Conservation (phyloP, 2,329 filamentous ascomycete genomes). For the Cyphellophora europaea region DNA sequence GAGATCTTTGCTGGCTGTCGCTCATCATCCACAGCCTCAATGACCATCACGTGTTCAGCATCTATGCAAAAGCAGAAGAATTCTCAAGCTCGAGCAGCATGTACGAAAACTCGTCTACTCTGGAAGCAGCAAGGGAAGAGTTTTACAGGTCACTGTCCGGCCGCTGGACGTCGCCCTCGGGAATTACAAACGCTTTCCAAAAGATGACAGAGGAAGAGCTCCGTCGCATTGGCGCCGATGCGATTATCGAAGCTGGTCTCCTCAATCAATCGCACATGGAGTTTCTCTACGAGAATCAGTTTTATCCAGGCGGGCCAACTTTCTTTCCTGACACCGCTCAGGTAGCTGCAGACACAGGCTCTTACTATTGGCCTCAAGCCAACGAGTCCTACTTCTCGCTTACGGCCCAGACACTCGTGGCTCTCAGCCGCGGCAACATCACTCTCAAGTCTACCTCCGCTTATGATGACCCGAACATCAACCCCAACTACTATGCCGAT, state of each 20-base stretch:
- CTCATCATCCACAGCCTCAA: conserved; percentile 14
- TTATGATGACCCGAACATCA: conserved; percentile 10
- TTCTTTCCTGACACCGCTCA: not conserved
- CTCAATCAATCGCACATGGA: conserved; percentile 20
- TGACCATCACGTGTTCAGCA: conserved; percentile 20
- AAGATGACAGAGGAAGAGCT: conserved; percentile 15
- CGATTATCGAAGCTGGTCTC: conserved; percentile 15
- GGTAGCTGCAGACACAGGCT: not conserved
- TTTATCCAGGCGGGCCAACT: conserved; percentile 18
- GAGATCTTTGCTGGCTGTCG: not conserved
- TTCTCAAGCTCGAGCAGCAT: conserved; percentile 19
- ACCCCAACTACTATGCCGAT: conserved; percentile 15
- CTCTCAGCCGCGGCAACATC: conserved; percentile 13
- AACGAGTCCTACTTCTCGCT: conserved; percentile 26
- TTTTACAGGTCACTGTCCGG: conserved; percentile 22
- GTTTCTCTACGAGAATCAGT: conserved; percentile 18
- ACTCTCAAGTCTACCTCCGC: conserved; percentile 11
- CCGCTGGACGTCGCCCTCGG: conserved; percentile 23
- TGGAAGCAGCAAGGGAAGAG: conserved; percentile 20
- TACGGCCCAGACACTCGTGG: conserved; percentile 22
- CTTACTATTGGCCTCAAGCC: conserved; percentile 13
- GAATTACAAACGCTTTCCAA: conserved; percentile 25
- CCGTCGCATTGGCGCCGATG: conserved; percentile 14
- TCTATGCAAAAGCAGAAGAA: conserved; percentile 18
- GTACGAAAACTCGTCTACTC: conserved; percentile 17